Evolutionary conservation across 139 green algal genomes (phyloP), one percentile per base, ranked within the genome.

Genomic region (Eudorina sp.): DNA sequence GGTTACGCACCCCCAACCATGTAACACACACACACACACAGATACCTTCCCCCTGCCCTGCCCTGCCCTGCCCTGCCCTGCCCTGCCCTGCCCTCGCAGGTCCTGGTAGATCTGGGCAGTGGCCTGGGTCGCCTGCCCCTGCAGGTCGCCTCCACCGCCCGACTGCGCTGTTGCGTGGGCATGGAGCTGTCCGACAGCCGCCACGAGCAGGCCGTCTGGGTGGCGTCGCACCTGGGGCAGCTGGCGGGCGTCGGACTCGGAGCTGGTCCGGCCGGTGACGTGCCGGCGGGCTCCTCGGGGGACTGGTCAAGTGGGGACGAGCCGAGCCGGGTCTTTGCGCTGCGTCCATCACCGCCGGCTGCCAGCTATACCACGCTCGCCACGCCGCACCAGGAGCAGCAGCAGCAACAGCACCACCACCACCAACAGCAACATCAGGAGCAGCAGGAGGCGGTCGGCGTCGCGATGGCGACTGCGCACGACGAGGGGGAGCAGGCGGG

Each of bases 161-260:
- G 40, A 18, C 64, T 89, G 8, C 25, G 16, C 2, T 60, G 62
- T 55, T 90, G 62, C 21, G 76, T 94, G 2, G 91, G 91, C 25
- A 72, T 94, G 1, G 91, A 94, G 88, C 89, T 94, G 31, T 91
- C 86, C 16, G 78, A 78, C 36, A 85, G 45, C 18, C 83, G 91
- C 7, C 87, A 92, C 64, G 89, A 94, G 45, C 89, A 92, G 86
- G 86, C 91, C 21, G 69, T 72, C 64, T 85, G 82, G 75, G 89
- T 79, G 18, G 46, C 88, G 34, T 62, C 58, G 77, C 48, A 62
- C 40, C 78, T 94, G 86, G 86, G 76, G 43, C 48, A 85, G 53
- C 58, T 86, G 9, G 83, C 18, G 58, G 21, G 58, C 18, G 16
- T 14, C 58, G 23, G 58, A 14, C 27, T 29, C 58, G 58, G 58